Evolutionary conservation across 106 monocot species (phyloP).

Genomic region (Acanthochlamys bracteata): DNA sequence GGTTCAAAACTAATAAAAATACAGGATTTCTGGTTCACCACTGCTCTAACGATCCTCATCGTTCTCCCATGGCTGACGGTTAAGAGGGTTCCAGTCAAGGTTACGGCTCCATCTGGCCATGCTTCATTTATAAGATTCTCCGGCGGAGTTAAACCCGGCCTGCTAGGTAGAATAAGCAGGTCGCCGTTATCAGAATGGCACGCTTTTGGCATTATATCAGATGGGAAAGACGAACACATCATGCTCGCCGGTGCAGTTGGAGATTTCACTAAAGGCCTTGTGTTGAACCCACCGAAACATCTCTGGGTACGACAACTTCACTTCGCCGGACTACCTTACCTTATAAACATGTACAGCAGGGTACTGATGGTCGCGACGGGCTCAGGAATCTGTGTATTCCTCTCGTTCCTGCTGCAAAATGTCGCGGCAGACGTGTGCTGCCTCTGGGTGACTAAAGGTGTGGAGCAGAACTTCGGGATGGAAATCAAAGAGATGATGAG

Average conservation of each 20-base stretch:
- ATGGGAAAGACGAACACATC: constrained; percentile 33
- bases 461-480: constrained; percentile 48
- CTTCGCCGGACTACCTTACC: constrained; percentile 49
- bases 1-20: constrained; percentile 7
- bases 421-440: constrained; percentile 33
- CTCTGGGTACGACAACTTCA: constrained; percentile 38
- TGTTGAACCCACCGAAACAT: constrained; percentile 31
- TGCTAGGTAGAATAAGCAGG: constrained; percentile 52
- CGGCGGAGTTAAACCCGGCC: constrained; percentile 33
- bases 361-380: constrained; percentile 45
- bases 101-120: constrained; percentile 30
- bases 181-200: constrained; percentile 60
- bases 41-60: constrained; percentile 42
- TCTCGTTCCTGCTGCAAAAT: constrained; percentile 48
- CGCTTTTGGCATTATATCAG: constrained; percentile 54
- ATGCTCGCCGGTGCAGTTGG: constrained; percentile 73
- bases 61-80: constrained; percentile 49
- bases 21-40: constrained; percentile 44
- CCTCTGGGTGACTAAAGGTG: constrained; percentile 52
- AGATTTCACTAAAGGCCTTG: constrained; percentile 44
- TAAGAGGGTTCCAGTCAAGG: constrained; percentile 25
- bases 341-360: constrained; percentile 49
- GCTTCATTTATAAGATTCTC: constrained; percentile 47
- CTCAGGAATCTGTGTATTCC: constrained; percentile 56
- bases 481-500: constrained; percentile 43